Percentiles rank a stretch among this genome's conserved stretches.
phyloP scores from a whole-genome alignment of 2,329 filamentous ascomycete species.

The Laburnicola sp. region DNA sequence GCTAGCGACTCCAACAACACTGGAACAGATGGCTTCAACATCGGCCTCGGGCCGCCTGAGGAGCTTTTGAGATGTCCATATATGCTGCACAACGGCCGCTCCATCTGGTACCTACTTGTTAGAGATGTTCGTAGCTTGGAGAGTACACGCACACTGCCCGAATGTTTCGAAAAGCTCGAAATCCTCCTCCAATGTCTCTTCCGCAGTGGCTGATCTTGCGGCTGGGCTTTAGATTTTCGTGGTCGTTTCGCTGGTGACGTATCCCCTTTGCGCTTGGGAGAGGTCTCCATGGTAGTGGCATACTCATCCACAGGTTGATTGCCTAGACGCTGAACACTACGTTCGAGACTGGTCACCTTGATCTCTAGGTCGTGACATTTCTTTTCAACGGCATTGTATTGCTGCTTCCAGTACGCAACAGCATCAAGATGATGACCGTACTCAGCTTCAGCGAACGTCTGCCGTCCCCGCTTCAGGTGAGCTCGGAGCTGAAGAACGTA shows the following conservation, averaged over 20 bases:
- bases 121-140: conserved; percentile 1
- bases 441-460: conserved; percentile 25
- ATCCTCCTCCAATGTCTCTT: conserved; percentile 32
- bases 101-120: conserved; percentile 22
- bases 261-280: conserved; percentile 27
- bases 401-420: conserved; percentile 45
- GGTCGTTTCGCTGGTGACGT: conserved; percentile 12
- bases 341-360: conserved; percentile 31
- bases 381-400: conserved; percentile 26
- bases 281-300: conserved; percentile 1
- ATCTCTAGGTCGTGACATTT: conserved; percentile 27
- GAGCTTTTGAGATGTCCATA: conserved; percentile 36
- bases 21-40: conserved; percentile 27
- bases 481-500: conserved; percentile 41
- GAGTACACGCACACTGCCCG: conserved; percentile 23
- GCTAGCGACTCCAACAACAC: conserved; percentile 27
- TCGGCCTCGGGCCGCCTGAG: conserved; percentile 23
- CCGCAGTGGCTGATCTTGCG: conserved; percentile 13
- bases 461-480: conserved; percentile 33
- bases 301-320: not conserved
- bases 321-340: conserved; percentile 28
- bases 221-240: conserved; percentile 12
- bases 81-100: conserved; percentile 25
- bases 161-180: conserved; percentile 31
- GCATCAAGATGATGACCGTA: conserved; percentile 44